Base-by-base conservation (phyloP, 2,329 filamentous ascomycete genomes). In the Aureobasidium musti region DNA sequence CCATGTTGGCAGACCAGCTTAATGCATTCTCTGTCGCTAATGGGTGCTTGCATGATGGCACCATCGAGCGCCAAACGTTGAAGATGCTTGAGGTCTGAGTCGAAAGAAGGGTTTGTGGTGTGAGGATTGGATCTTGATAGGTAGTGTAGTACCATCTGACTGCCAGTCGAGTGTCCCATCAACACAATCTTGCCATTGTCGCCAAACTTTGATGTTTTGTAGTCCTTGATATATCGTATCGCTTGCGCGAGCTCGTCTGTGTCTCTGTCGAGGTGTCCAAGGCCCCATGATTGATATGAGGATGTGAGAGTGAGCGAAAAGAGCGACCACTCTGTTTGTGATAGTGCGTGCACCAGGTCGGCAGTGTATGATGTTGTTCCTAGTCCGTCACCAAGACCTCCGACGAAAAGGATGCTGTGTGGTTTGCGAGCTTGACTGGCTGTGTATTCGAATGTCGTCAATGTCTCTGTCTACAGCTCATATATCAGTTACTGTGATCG, bases 391-490 rank as follows among this genome's bases (percentile, higher is more conserved):
- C 72, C 71, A 17, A 73, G 54, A 8, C 72, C 72, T 47, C 72
- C 72, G 17, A 73, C 63, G 65, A 73, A 73, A 26, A 73, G 68
- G 21, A 73, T 67, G 47, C 66, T 71, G 61, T 74, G 67, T n/a
- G 71, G 71, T 50, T 73, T 72, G 63, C 69, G 71, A 35, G 68
- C 53, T 30, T 67, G 67, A 50, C 64, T 69, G 26, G 75, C 72
- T 7, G 75, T 75, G 66, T 78, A 79, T 68, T 80, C 78, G 67
- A 79, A 80, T 71, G 72, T 70, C 17, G 77, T 74, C 23, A 79
- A 74, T 4, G 73, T 76, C 67, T 79, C 78, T 19, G 77, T 78
- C 77, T 79, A 68, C 28, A 37, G 7, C 67, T 14, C 26, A 11
- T 23, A 23, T 8, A 52, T 57, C 19, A 61, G 61, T 33, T 49